Evolutionary conservation across 495 filamentous ascomycete genomes (phyloP), one percentile per base, ranked within the genome.

Genomic region (Thermochaetoides thermophila): DNA sequence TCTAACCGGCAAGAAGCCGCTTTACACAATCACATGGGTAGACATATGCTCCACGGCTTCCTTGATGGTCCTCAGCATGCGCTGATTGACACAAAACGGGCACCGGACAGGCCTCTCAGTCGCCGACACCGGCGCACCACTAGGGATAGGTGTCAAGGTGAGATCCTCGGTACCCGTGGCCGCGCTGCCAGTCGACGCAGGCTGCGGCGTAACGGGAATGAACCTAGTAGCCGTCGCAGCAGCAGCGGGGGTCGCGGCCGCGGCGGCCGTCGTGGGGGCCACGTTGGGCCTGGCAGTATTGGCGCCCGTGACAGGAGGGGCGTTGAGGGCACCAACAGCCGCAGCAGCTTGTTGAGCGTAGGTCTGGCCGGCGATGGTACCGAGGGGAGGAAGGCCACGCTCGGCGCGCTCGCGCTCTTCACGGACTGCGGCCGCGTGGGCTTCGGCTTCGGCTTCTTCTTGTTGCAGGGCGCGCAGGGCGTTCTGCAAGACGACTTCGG

Each of bases 21-120:
- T n/a, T 47, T 29, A 70, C 26, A 72, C 65, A 30, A 69, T 56
- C 10, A 72, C 68, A 34, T 72, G 68, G 19, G 64, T 71, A 28
- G 61, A 65, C 66, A 72, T 61, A 38, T 72, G 68, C 50, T 72
- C 66, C 2, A 72, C 68, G 9, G 68, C 66, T 46, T 71, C 68
- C 50, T 71, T 69, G 24, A 72, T 63, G 10, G 52, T 68, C 22
- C 63, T 55, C 39, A 72, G 62, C 66, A 68, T 66, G 6, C 66
- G 54, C 49, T 64, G 63, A 38, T 72, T 72, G 15, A 70, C 52
- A 37, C 68, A 72, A 42, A 66, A 72, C 4, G 68, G 68, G 30
- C 68, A 72, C 16, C 64, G 53, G 0, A 72, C 46, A n/a, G 66
- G 63, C 19, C 57, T 50, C 13, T 72, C 66, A 3, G 53, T 52